Evolutionary conservation across 192 early-diverging fungal genomes (phyloP), one percentile per base, ranked within the genome.

Genomic region (Coemansia sp.): DNA sequence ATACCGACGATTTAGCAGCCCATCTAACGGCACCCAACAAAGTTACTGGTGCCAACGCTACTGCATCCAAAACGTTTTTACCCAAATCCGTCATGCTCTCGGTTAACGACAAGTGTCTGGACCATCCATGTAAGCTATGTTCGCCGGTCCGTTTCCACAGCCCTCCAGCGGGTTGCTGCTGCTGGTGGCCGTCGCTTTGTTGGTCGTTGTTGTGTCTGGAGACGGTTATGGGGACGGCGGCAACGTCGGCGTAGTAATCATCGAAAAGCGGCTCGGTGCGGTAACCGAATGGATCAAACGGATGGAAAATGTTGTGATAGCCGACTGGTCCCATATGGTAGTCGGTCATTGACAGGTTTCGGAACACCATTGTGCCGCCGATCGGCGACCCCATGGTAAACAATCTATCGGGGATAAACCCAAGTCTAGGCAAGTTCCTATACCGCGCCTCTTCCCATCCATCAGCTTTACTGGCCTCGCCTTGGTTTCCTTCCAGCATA

Each of bases 301-400:
- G 89, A 51, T 91, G 90, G 64, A 89, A 91, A 38, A 91, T 77
- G 60, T 91, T 91, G 80, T 89, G 86, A 65, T 84, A 87, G 14
- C 82, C 72, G 49, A 87, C 85, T 33, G 74, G 63, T 29, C 76
- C 72, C 48, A 87, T 87, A 31, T 84, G 66, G 55, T 86, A 89
- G 14, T 81, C 62, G 12, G 48, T 58, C 34, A 88, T 85, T 10
- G 64, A 65, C 17, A 87, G 81, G 50, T 89, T 85, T 4, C 89
- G 79, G 66, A 89, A 88, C 29, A 89, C 87, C 54, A 89, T 29
- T 0, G 87, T 80, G 2, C 86, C 89, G 57, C 89, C 88, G 59
- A 75, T 42, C 30, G 71, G 73, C 32, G 69, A 63, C 2, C 73
- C 71, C 62, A 70, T 60, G 2, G 71, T 63, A 31, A 76, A 86